Evolutionary conservation across 345 rosid species (phyloP).

Genomic region (Arabidopsis thaliana): TAIR10.1 NC_003074.8:21233001-21233500

Average conservation of each 20-base stretch:
- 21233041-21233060: conserved; percentile 26
- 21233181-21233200: neutral
- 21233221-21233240: neutral
- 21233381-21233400: neutral
- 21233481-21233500: neutral
- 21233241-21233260: neutral
- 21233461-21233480: conserved; percentile 19
- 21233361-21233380: neutral
- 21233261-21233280: neutral
- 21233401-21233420: neutral
- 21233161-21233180: neutral
- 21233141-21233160: neutral
- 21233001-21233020: conserved; percentile 18
- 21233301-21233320: neutral
- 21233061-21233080: conserved; percentile 19
- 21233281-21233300: neutral
- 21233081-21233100: conserved; percentile 31
- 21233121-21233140: conserved; percentile 16
- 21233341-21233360: neutral
- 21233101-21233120: neutral
- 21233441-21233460: conserved; percentile 12
- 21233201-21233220: neutral
- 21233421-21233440: conserved; percentile 30
- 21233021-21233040: neutral
- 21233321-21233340: conserved; percentile 7